Evolutionary conservation across 140 eudicot species (phyloP).

Genomic region (Stevia rebaudiana): DNA sequence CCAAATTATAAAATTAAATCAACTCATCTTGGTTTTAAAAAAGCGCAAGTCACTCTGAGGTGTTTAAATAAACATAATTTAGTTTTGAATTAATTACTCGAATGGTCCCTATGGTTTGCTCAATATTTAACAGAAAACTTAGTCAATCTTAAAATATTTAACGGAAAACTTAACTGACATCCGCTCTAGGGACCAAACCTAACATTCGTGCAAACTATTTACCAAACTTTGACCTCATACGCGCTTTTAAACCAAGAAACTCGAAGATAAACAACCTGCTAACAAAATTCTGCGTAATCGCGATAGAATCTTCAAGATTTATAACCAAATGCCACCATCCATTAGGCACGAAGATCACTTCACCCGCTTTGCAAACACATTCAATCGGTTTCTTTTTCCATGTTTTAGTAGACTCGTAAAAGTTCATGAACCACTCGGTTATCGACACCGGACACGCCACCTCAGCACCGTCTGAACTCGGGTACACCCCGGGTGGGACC

Average conservation of each 20-base stretch:
- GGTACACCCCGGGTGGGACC: conserved; percentile 95
- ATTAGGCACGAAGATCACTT: conserved; percentile 86
- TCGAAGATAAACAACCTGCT: conserved; percentile 54
- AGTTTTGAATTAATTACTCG: too few species aligned
- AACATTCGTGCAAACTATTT: too few species aligned
- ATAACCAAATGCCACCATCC: conserved; percentile 99
- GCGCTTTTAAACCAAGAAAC: neutral
- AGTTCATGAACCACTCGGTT: conserved; percentile 97
- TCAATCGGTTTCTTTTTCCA: conserved; percentile 87
- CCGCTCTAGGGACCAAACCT: too few species aligned
- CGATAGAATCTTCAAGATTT: conserved; percentile 89
- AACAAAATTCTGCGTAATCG: conserved; percentile 91
- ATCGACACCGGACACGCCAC: conserved; percentile 98
- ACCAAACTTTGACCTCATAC: neutral
- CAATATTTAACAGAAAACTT: too few species aligned
- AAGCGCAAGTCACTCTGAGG: neutral
- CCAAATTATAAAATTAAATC: neutral
- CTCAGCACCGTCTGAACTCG: conserved; percentile 95
- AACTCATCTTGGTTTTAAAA: neutral
- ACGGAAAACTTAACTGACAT: too few species aligned
- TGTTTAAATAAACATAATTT: neutral
- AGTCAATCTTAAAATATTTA: too few species aligned
- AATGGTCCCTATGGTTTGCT: too few species aligned
- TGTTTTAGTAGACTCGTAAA: conserved; percentile 62
- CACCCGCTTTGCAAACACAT: conserved; percentile 97